Evolutionary conservation across 257 asterid genomes (phyloP).

Genomic region (Misopates orontium): DNA sequence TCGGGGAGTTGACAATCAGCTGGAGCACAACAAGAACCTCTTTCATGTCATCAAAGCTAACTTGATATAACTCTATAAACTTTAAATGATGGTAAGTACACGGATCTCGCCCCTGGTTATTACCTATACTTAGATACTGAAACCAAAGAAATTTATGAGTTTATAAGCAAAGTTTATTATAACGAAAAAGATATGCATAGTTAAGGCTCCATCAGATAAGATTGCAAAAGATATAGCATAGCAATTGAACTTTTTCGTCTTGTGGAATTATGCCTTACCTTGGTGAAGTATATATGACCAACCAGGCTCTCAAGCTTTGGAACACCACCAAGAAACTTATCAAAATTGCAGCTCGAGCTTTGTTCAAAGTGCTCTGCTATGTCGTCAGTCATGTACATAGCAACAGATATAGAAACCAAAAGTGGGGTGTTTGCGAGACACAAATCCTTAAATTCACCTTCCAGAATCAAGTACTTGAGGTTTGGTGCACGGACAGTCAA

Average conservation of each 20-base stretch:
- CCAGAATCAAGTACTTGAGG: slow-evolving; percentile 71
- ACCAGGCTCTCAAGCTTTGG: slow-evolving; percentile 75
- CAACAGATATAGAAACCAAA: slow-evolving; percentile 57
- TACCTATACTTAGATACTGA: slow-evolving; percentile 77
- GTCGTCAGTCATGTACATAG: slow-evolving; percentile 81
- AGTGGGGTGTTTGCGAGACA: slow-evolving; percentile 67
- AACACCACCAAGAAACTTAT: slow-evolving; percentile 78
- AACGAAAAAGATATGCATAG: neutral
- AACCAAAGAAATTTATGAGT: slow-evolving; percentile 25
- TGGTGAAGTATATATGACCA: slow-evolving; percentile 85
- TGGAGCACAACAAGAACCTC: slow-evolving; percentile 74
- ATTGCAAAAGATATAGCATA: neutral
- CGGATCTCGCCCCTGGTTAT: slow-evolving; percentile 38
- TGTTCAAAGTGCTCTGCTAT: slow-evolving; percentile 71
- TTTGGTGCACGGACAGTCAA: slow-evolving; percentile 79
- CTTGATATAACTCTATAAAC: slow-evolving; percentile 76
- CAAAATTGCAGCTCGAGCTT: slow-evolving; percentile 73
- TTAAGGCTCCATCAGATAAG: too few species aligned
- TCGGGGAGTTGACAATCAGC: slow-evolving; percentile 72
- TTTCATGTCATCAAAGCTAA: slow-evolving; percentile 73
- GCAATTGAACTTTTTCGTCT: neutral
- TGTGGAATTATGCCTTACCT: slow-evolving; percentile 45
- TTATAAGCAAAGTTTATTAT: neutral
- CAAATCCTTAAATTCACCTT: slow-evolving; percentile 87
- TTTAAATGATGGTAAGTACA: slow-evolving; percentile 53